These are phyloP conservation scores for Apophysomyces elegans DNA, from an alignment of 371 early-diverging fungal genomes.

Conservation along the genomic window DNA sequence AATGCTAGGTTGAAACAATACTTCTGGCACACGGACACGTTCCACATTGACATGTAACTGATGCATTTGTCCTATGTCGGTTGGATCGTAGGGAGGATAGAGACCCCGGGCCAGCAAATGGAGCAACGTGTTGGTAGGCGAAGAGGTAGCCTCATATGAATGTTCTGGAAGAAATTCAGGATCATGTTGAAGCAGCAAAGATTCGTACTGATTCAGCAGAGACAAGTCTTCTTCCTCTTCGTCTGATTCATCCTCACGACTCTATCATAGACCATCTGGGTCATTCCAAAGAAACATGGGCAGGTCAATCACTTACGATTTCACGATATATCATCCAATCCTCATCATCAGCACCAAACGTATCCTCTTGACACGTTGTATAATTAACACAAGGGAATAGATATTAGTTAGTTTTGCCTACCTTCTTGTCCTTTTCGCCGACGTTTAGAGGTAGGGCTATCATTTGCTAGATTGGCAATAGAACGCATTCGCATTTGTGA, in stretches of 20 bases:
- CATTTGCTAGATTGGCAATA: conserved; percentile 82
- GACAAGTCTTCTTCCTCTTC: conserved; percentile 84
- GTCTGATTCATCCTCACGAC: conserved; percentile 82
- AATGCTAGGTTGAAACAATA: conserved; percentile 85
- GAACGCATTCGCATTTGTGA: conserved; percentile 85
- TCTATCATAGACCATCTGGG: conserved; percentile 42
- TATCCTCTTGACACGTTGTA: conserved; percentile 65
- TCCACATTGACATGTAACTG: conserved; percentile 91
- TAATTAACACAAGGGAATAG: neutral
- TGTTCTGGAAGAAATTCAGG: conserved; percentile 69
- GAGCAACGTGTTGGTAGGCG: conserved; percentile 52
- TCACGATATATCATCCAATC: conserved; percentile 93
- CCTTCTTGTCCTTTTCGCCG: conserved; percentile 64
- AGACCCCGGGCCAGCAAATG: conserved; percentile 60
- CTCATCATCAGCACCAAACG: conserved; percentile 91
- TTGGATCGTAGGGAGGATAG: conserved; percentile 69
- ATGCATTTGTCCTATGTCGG: conserved; percentile 64
- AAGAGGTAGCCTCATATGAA: conserved; percentile 50
- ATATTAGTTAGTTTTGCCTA: conserved; percentile 14
- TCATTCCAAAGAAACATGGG: neutral
- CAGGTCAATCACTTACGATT: conserved; percentile 59
- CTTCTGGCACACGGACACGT: conserved; percentile 86
- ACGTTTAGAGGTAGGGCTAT: conserved; percentile 55
- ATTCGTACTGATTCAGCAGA: conserved; percentile 69
- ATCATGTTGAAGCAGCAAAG: conserved; percentile 71